Percentiles rank a stretch among this genome's conserved stretches.
These are phyloP conservation scores for Tylopilus sp. DNA, from an alignment of 1,284 basidiomycete genomes.

Conservation along the genomic window DNA sequence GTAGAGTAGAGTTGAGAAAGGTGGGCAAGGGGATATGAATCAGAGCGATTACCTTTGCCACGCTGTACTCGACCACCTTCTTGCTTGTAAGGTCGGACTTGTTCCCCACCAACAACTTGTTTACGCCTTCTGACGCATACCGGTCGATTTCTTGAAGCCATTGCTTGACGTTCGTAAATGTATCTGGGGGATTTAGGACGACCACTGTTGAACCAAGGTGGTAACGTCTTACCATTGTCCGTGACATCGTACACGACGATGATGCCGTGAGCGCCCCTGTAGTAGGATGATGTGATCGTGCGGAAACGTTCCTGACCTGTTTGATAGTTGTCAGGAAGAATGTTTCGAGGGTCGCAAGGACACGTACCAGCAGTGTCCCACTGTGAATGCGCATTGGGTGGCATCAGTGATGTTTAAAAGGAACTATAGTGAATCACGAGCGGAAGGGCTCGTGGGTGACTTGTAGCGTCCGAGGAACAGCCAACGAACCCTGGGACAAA, in stretches of 20 bases:
- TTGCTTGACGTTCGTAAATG: constrained; percentile 98
- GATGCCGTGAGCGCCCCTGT: constrained; percentile 94
- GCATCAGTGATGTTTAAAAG: constrained; percentile 11
- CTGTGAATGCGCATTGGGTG: constrained; percentile 32
- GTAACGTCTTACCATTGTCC: constrained; percentile 70
- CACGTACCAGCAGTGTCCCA: constrained; percentile 88
- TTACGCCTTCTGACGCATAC: constrained; percentile 98
- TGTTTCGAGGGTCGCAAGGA: not conserved
- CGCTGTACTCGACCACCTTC: constrained; percentile 98
- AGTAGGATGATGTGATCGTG: constrained; percentile 96
- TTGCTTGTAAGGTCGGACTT: constrained; percentile 97
- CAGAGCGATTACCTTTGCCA: constrained; percentile 72
- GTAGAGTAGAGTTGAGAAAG: constrained; percentile 10
- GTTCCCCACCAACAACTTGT: constrained; percentile 97
- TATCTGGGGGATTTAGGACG: constrained; percentile 51
- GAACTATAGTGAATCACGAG: not conserved
- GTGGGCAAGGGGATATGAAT: not conserved
- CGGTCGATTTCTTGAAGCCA: constrained; percentile 99
- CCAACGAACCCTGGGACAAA: constrained; percentile 1
- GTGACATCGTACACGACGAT: constrained; percentile 99
- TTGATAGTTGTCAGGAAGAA: not conserved
- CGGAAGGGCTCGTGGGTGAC: not conserved
- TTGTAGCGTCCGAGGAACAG: not conserved
- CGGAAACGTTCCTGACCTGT: constrained; percentile 93
- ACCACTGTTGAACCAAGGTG: constrained; percentile 4